phyloP scores from a whole-genome alignment of 2,329 filamentous ascomycete genomes.

The Cryphonectria japonica region DNA sequence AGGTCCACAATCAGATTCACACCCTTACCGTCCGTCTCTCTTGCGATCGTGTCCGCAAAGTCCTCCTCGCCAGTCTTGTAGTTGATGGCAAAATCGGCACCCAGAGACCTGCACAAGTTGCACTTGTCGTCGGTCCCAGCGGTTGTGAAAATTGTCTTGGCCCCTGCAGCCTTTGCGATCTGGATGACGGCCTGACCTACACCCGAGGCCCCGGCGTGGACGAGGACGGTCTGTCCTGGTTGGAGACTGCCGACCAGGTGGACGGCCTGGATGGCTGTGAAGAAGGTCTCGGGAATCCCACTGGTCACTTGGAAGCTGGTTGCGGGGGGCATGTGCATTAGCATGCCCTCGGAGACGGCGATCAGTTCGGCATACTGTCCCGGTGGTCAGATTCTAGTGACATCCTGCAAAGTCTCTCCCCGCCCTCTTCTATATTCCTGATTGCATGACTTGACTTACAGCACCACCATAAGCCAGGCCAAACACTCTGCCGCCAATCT shows the following conservation, averaged over 20 bases:
- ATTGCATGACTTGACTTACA: neutral
- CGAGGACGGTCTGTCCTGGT: slow-evolving; percentile 18
- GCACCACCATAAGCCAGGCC: slow-evolving; percentile 12
- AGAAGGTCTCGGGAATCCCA: slow-evolving; percentile 17
- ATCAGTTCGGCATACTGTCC: slow-evolving; percentile 8
- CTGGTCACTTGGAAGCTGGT: neutral
- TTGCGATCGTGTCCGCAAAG: slow-evolving; percentile 6
- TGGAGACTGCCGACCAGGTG: slow-evolving; percentile 23
- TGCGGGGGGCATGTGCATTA: slow-evolving; percentile 6
- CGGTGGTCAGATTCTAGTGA: neutral
- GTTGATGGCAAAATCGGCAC: slow-evolving; percentile 7
- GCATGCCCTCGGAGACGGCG: slow-evolving; percentile 4
- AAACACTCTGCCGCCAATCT: neutral
- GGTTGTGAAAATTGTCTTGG: slow-evolving; percentile 17
- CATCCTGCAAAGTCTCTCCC: neutral
- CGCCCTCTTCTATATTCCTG: too few species aligned
- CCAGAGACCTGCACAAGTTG: slow-evolving; percentile 3
- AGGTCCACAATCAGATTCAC: slow-evolving; percentile 26
- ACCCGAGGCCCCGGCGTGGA: slow-evolving; percentile 16
- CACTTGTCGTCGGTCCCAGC: slow-evolving; percentile 5
- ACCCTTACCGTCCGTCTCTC: slow-evolving; percentile 18
- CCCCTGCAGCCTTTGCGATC: slow-evolving; percentile 11
- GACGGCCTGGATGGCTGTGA: slow-evolving; percentile 19
- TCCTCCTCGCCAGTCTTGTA: neutral
- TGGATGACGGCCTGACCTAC: slow-evolving; percentile 17